Conservation (phyloP, 2,329 filamentous ascomycete species). For the Penicillium sp. region DNA sequence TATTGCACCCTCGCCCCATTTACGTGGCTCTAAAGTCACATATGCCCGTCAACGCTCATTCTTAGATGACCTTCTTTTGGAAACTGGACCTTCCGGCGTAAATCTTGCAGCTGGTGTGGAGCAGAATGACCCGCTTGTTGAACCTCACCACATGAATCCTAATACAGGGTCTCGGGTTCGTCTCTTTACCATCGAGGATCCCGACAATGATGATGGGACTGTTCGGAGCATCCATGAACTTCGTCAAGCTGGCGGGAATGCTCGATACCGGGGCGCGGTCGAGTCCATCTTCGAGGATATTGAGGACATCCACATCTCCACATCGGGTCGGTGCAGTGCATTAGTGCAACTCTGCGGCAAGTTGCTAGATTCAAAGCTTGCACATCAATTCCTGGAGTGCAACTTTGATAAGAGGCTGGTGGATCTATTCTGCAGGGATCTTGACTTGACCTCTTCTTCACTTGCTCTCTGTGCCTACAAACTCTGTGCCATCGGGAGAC, state of each 20-base stretch:
- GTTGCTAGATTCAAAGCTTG: conserved; percentile 45
- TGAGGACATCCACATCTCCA: conserved; percentile 47
- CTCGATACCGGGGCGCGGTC: conserved; percentile 57
- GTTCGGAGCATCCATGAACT: conserved; percentile 64
- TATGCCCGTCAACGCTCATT: conserved; percentile 63
- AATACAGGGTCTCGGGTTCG: conserved; percentile 13
- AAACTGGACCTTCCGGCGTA: conserved; percentile 11
- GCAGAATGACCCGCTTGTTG: conserved; percentile 2
- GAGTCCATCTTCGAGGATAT: conserved; percentile 62
- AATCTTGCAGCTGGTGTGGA: conserved; percentile 4
- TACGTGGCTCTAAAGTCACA: conserved; percentile 51
- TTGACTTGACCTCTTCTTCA: conserved; percentile 49
- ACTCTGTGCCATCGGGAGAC: conserved; percentile 29
- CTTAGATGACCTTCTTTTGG: conserved; percentile 50
- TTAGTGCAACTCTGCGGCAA: conserved; percentile 59
- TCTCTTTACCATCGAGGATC: conserved; percentile 47
- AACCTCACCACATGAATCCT: conserved; percentile 1
- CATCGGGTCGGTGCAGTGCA: conserved; percentile 53
- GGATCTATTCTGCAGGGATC: conserved; percentile 59
- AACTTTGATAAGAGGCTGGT: conserved; percentile 70
- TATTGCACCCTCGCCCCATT: conserved; percentile 20
- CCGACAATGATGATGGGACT: conserved; percentile 43
- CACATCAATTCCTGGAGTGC: conserved; percentile 67
- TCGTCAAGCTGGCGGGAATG: conserved; percentile 58
- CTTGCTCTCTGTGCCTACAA: conserved; percentile 36